phyloP scores from a whole-genome alignment of 2,329 filamentous ascomycete species.

The Ophiobolus disseminans region DNA sequence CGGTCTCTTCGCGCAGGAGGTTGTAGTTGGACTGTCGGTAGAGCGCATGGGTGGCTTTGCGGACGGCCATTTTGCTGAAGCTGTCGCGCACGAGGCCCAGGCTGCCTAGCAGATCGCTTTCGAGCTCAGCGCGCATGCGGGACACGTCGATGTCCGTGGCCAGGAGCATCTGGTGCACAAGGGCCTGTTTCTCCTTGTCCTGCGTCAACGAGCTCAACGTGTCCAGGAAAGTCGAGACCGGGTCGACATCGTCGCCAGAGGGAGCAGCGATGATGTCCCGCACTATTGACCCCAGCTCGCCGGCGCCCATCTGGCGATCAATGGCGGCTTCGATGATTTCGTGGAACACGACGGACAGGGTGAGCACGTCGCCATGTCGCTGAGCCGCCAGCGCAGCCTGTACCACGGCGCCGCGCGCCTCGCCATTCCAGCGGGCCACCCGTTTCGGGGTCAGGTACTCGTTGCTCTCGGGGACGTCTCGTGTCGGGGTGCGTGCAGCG shows the following conservation, averaged over 20 bases:
- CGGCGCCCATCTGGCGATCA: conserved; percentile 70
- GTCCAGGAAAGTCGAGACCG: conserved; percentile 76
- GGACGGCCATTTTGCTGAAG: conserved; percentile 81
- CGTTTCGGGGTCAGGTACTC: conserved; percentile 75
- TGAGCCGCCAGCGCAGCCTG: conserved; percentile 69
- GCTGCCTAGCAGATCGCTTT: conserved; percentile 75
- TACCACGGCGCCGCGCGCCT: conserved; percentile 71
- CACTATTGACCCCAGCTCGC: conserved; percentile 74
- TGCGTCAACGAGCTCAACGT: conserved; percentile 81
- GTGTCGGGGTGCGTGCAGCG: conserved; percentile 14
- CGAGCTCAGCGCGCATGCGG: conserved; percentile 82
- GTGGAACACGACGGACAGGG: conserved; percentile 77
- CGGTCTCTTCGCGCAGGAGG: conserved; percentile 89
- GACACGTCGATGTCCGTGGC: conserved; percentile 74
- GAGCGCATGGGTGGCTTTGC: conserved; percentile 88
- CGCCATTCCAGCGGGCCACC: conserved; percentile 70
- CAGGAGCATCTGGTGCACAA: conserved; percentile 72
- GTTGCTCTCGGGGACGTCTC: conserved; percentile 67
- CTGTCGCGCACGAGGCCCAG: conserved; percentile 84
- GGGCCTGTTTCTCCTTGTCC: conserved; percentile 64
- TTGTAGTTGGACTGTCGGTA: conserved; percentile 99
- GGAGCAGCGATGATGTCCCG: conserved; percentile 73
- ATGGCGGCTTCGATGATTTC: conserved; percentile 81
- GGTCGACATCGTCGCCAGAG: conserved; percentile 53
- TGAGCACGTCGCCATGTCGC: conserved; percentile 70